Evolutionary conservation across 2,329 filamentous ascomycete genomes (phyloP).

Genomic region (Anthostomella pinea): DNA sequence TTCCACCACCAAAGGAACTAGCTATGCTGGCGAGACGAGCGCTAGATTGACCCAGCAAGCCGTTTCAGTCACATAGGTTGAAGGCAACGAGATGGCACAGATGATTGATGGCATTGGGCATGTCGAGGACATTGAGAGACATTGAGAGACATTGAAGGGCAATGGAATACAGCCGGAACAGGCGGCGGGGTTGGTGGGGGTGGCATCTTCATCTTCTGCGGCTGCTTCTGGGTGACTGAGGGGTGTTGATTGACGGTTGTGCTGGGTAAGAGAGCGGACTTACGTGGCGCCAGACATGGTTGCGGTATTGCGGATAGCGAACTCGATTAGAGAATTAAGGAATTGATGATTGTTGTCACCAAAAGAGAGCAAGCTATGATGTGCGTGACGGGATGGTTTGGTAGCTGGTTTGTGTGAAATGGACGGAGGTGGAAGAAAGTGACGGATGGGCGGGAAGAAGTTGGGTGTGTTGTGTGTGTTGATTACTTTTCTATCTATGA

Average conservation of each 20-base stretch:
- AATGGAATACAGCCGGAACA: constrained; percentile 18
- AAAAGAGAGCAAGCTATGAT: constrained; percentile 6
- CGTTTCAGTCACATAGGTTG: constrained; percentile 31
- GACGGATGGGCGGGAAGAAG: constrained; percentile 15
- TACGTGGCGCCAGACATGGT: constrained; percentile 68
- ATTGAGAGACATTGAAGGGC: too few relatives aligned
- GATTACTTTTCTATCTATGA: constrained; percentile 32
- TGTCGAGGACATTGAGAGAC: too few relatives aligned
- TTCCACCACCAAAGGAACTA: constrained; percentile 58
- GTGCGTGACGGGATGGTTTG: constrained; percentile 3
- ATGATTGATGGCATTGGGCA: too few relatives aligned
- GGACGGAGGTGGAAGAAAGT: constrained; percentile 17
- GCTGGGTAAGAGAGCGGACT: constrained; percentile 41
- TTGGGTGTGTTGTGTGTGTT: too few relatives aligned
- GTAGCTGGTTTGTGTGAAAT: constrained; percentile 6
- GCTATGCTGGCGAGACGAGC: constrained; percentile 72
- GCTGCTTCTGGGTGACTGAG: background rate
- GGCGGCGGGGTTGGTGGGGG: constrained; percentile 19
- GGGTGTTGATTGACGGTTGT: constrained; percentile 4
- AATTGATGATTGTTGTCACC: too few relatives aligned
- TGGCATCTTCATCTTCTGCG: constrained; percentile 4
- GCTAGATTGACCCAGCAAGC: constrained; percentile 46
- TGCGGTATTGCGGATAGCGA: constrained; percentile 25
- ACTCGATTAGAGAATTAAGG: constrained; percentile 9
- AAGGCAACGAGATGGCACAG: constrained; percentile 24